These are phyloP conservation scores for Microstegium vimineum DNA, from an alignment of 176 grass and related monocot species.

Conservation along the genomic window DNA sequence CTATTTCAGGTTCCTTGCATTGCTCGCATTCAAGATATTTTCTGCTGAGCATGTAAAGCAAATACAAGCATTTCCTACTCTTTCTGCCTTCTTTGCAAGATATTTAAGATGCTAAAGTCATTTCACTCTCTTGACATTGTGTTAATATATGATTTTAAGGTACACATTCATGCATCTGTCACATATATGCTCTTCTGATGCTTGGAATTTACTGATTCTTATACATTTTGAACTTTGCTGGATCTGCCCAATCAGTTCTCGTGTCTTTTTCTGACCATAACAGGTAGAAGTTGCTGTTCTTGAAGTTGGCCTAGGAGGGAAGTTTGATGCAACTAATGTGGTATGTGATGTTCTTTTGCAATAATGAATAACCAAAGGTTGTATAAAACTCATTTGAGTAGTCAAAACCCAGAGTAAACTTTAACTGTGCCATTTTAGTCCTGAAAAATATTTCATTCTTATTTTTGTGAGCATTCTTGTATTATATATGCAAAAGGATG, in stretches of 20 bases:
- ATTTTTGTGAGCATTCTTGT: background rate
- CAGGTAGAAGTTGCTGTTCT: conserved; percentile 97
- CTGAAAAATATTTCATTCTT: background rate
- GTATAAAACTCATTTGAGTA: background rate
- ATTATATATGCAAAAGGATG: background rate
- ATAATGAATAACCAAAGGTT: background rate
- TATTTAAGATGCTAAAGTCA: background rate
- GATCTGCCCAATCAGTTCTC: background rate
- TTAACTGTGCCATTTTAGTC: background rate
- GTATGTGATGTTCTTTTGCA: conserved; percentile 45
- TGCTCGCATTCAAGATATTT: conserved; percentile 95
- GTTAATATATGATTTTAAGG: background rate
- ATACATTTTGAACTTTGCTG: background rate
- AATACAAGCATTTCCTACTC: background rate
- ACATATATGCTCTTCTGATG: background rate
- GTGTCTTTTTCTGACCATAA: conserved; percentile 14
- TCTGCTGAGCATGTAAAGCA: conserved; percentile 71
- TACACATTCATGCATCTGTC: background rate
- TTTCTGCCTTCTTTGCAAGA: background rate
- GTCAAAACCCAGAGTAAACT: background rate
- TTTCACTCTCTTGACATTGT: background rate
- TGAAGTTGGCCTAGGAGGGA: conserved; percentile 96
- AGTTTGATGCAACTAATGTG: conserved; percentile 96
- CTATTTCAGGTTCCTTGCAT: conserved; percentile 88
- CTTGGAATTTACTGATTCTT: background rate